A percentile compares a stretch with the other conserved stretches of the same genome.
Conservation (phyloP, 2,329 filamentous ascomycete species). For the Fusarium staphyleae region DNA sequence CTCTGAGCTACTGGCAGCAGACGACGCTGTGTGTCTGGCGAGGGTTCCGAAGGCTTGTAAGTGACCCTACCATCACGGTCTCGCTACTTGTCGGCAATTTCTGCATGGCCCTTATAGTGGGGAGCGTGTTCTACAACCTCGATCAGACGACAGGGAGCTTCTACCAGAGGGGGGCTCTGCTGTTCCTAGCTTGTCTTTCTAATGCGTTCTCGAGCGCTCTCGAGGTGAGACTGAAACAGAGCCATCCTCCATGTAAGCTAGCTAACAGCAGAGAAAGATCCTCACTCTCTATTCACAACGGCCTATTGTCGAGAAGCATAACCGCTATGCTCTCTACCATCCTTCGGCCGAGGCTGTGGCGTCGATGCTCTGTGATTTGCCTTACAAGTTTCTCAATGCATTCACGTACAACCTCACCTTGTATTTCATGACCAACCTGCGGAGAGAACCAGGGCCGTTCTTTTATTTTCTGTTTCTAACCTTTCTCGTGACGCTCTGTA, state of each 20-base stretch:
- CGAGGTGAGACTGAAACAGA: slow-evolving; percentile 30
- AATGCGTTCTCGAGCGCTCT: slow-evolving; percentile 53
- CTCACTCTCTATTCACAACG: slow-evolving; percentile 44
- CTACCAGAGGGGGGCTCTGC: slow-evolving; percentile 53
- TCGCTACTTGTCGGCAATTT: slow-evolving; percentile 53
- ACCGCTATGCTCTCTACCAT: slow-evolving; percentile 47
- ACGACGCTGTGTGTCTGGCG: slow-evolving; percentile 38
- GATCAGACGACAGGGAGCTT: slow-evolving; percentile 53
- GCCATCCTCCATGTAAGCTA: fast-evolving
- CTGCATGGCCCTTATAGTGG: slow-evolving; percentile 59
- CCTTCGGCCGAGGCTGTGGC: slow-evolving; percentile 43
- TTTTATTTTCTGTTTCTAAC: slow-evolving; percentile 55
- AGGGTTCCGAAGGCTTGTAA: slow-evolving; percentile 49
- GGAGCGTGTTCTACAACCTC: slow-evolving; percentile 58
- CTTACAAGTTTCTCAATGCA: slow-evolving; percentile 48
- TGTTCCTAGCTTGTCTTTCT: slow-evolving; percentile 60
- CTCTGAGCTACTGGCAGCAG: slow-evolving; percentile 36
- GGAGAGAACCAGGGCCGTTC: slow-evolving; percentile 53
- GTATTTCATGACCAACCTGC: slow-evolving; percentile 58
- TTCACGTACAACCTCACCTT: slow-evolving; percentile 53
- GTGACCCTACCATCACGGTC: slow-evolving; percentile 50
- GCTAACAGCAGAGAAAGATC: slow-evolving; percentile 42
- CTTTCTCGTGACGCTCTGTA: slow-evolving; percentile 46
- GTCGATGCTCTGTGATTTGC: slow-evolving; percentile 50
- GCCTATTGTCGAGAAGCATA: slow-evolving; percentile 47